Evolutionary conservation across 179 eudicot species (phyloP), one percentile per base, ranked within the genome.

Genomic region (Sideroxylon spinosum): DNA sequence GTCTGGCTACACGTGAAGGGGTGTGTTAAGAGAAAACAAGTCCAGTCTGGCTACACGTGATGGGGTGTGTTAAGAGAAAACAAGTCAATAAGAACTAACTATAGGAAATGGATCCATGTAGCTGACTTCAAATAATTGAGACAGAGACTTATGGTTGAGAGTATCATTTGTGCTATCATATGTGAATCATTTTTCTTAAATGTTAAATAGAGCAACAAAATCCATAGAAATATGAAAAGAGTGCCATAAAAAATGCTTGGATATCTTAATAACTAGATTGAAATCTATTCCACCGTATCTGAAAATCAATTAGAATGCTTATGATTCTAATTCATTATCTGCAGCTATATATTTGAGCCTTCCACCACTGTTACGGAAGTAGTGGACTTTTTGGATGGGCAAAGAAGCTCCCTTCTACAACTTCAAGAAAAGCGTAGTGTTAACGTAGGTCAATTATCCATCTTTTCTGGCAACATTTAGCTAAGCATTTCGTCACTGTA

Each of bases 371-470:
- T 95, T 23, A 72, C 86, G 78, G 78, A 90, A 32, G 84, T 90
- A 74, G 81, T 95, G 75, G 80, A 82, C 82, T 78, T 83, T 79
- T 78, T 95, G 84, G 98, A 90, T 60, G 99, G 93, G 64, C 99
- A 89, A 82, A 89, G 88, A 82, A 86, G 82, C 56, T 86, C 91
- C 68, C 91, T 95, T 71, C 76, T 93, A 78, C 80, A 90, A 85
- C 88, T 95, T 84, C 99, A 95, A 80, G 99, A 93, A 84, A 92
- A 90, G 83, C 94, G 92, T 82, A 93, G 82, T 49, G 97, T 93
- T 23, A 79, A 81, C 90, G 99, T 91, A 78, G 84, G 86, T 79
- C 64, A 19, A 55, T 44, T 69, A 46, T 7, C 23, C 49, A 55
- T 50, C 3, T 20, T 7, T 65, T 32, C 2, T 20, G 52, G 81